A percentile compares a stretch with the other conserved stretches of the same genome.
These are phyloP conservation scores for Stylonectria norvegica DNA, from an alignment of 2,329 filamentous ascomycete genomes.

Conservation along the genomic window DNA sequence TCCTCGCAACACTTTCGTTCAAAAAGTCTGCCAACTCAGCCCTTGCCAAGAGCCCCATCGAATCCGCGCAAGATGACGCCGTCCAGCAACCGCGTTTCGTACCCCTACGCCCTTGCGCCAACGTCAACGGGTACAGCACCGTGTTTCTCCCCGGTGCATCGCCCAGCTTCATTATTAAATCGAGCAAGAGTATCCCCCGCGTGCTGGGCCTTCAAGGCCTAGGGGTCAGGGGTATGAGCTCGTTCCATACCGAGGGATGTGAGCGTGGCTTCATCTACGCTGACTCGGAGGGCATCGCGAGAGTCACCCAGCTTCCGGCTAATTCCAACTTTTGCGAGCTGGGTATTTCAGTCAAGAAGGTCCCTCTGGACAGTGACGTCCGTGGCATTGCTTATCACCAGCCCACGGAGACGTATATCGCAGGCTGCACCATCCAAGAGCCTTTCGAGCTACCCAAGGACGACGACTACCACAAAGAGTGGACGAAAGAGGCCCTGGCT, in stretches of 20 bases:
- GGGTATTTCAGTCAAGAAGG: constrained; percentile 70
- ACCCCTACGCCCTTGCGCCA: constrained; percentile 55
- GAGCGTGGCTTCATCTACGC: constrained; percentile 81
- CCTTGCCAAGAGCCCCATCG: constrained; percentile 56
- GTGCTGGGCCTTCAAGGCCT: constrained; percentile 69
- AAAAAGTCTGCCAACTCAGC: constrained; percentile 69
- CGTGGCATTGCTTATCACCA: constrained; percentile 74
- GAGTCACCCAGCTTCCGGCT: constrained; percentile 67
- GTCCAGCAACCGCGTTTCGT: constrained; percentile 45
- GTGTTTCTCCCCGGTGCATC: constrained; percentile 80
- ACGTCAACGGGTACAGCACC: constrained; percentile 73
- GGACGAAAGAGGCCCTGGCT: constrained; percentile 65
- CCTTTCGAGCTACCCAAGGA: constrained; percentile 84
- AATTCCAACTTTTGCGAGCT: constrained; percentile 69
- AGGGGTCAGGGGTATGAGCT: constrained; percentile 67
- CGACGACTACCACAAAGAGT: constrained; percentile 78
- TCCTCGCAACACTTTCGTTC: constrained; percentile 65
- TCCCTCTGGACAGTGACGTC: constrained; percentile 67
- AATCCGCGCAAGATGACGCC: constrained; percentile 49
- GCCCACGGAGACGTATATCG: constrained; percentile 69
- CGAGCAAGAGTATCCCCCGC: constrained; percentile 71
- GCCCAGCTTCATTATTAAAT: constrained; percentile 79
- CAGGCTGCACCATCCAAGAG: constrained; percentile 64
- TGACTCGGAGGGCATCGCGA: constrained; percentile 67
- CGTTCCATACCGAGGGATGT: constrained; percentile 74